phyloP scores from a whole-genome alignment of 202 grass and related monocot species.

The Hordeum pubiflorum region DNA sequence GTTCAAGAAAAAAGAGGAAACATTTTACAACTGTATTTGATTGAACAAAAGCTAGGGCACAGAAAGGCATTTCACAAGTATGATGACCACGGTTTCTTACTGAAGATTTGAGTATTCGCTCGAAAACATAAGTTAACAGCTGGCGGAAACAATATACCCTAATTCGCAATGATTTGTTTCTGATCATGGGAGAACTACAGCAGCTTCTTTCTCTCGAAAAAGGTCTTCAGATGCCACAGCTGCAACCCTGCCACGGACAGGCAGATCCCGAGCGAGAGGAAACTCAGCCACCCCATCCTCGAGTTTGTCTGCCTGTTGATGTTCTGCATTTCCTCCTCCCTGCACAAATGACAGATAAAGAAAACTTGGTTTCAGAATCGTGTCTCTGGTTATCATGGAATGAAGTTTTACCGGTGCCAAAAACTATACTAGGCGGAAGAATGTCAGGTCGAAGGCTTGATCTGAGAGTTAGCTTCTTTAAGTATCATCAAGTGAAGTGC shows the following conservation, averaged over 20 bases:
- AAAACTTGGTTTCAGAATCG: not conserved
- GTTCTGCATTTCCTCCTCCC: conserved; percentile 96
- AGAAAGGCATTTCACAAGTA: not conserved
- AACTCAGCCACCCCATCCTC: conserved; percentile 88
- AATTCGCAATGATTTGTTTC: not conserved
- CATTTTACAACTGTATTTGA: conserved; percentile 3
- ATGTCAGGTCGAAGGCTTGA: not conserved
- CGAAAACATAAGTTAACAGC: conserved; percentile 1
- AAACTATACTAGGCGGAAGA: not conserved
- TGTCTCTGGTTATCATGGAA: not conserved
- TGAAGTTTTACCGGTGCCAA: not conserved
- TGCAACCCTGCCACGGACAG: conserved; percentile 74
- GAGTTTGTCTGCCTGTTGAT: conserved; percentile 81
- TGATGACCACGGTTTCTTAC: not conserved
- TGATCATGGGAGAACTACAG: conserved; percentile 34
- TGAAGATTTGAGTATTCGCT: not conserved
- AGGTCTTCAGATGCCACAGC: conserved; percentile 89
- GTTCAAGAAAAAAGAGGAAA: not conserved
- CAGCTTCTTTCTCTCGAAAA: conserved; percentile 98
- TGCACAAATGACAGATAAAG: not conserved
- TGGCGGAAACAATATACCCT: conserved; percentile 7
- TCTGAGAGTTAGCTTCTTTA: not conserved
- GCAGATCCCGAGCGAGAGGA: conserved; percentile 71
- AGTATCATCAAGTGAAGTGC: not conserved
- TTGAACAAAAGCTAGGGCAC: not conserved